Base-by-base conservation (phyloP, 352 stramenopile species). In the Globisporangium apiculatum region DNA sequence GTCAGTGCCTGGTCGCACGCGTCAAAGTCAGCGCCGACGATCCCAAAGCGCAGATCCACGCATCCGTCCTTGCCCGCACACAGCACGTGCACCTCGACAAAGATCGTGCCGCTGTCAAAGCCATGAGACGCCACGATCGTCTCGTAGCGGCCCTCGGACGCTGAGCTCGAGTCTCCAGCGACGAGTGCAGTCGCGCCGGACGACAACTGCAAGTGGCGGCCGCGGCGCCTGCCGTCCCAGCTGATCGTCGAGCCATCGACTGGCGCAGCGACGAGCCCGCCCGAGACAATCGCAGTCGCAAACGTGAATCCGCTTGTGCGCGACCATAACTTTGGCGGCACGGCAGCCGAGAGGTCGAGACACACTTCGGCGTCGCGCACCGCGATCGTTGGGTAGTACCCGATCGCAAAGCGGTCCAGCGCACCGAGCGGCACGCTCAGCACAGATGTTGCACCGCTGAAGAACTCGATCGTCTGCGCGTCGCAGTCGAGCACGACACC, bases 401-500 rank as follows among this genome's bases (percentile, higher is more conserved):
- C 70, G 42, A 58, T 68, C 12, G 51, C 57, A 36, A 64, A 60
- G 0, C 53, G 53, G 42, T 65, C 58, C 11, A 41, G 65, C 43
- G 45, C 43, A 4, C 61, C 49, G 38, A 93, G 40, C 1, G 60
- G 54, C 7, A 77, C 51, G 11, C 66, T 57, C 14, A 72, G 72
- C 2, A 79, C 68, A 17, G 68, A 65, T 15, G 72, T 84, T 24
- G 46, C 45, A 5, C 58, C 64, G 8, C 66, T 64, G 53, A 77
- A 95, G 58, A 87, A 85, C 51, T 87, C 80, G 24, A 95, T 46
- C 58, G 75, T 75, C 11, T 68, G 73, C 45, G 79, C 72, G 35
- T 87, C 78, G 53, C 78, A 90, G 62, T 84, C 76, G 11, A 90
- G 54, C 5, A 91, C 47, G 18, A 89, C 72, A 0, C 79, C 79